These are phyloP conservation scores for Candida fluviatilis DNA, from an alignment of 805 yeast species.

Conservation along the genomic window DNA sequence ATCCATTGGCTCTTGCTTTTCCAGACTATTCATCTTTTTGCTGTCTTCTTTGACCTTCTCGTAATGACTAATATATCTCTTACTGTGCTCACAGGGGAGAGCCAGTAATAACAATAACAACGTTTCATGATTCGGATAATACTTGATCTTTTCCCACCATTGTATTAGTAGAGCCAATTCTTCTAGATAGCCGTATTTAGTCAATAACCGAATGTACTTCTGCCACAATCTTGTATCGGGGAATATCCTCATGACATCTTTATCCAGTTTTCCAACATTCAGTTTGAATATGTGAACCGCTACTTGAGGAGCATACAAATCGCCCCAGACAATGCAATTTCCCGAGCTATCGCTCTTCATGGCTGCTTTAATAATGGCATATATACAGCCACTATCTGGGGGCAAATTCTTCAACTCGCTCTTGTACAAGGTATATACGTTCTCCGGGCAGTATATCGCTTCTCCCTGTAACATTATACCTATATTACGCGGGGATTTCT, in stretches of 20 bases:
- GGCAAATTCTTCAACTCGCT: conserved; percentile 16
- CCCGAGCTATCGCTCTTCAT: conserved; percentile 14
- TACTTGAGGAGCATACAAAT: conserved; percentile 52
- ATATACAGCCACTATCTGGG: conserved; percentile 29
- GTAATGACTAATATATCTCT: conserved; percentile 35
- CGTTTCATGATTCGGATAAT: conserved; percentile 37
- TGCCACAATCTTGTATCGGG: conserved; percentile 50
- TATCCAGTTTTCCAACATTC: conserved; percentile 18
- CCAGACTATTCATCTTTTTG: conserved; percentile 1
- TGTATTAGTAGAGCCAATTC: conserved; percentile 49
- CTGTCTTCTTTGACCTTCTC: conserved; percentile 18
- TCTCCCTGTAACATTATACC: conserved; percentile 39
- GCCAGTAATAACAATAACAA: conserved; percentile 36
- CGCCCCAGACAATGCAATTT: conserved; percentile 43
- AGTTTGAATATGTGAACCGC: conserved; percentile 56
- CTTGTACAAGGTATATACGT: conserved; percentile 25
- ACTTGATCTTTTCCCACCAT: conserved; percentile 50
- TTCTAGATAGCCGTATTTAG: conserved; percentile 41
- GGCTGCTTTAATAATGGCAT: conserved; percentile 50
- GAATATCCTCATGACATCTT: conserved; percentile 15
- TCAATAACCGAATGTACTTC: conserved; percentile 48
- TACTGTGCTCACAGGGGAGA: conserved; percentile 33
- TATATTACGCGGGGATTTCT: conserved; percentile 23
- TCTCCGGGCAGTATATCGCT: conserved; percentile 22
- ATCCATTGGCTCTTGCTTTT: conserved; percentile 2